Percentiles rank a stretch among this genome's conserved stretches.
Conservation (phyloP, 768 basidiomycete species). For the Leccinum longicurvipes region DNA sequence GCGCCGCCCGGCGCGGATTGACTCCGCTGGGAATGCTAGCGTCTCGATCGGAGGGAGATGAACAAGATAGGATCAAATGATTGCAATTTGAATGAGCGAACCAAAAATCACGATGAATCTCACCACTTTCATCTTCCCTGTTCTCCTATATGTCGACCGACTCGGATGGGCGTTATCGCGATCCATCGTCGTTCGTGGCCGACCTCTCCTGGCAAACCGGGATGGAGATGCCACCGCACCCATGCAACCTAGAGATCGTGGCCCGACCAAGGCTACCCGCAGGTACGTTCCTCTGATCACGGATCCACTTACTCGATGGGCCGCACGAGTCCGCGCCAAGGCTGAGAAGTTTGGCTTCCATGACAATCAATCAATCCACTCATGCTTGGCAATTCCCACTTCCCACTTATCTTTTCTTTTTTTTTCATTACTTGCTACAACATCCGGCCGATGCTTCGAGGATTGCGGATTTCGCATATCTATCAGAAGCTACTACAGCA, state of each 20-base stretch:
- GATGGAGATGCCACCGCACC: neutral
- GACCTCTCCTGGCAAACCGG: neutral
- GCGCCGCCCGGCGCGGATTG: slow-evolving; percentile 1
- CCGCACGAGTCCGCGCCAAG: slow-evolving; percentile 5
- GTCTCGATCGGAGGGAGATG: slow-evolving; percentile 8
- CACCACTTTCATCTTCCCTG: neutral
- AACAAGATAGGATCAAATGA: slow-evolving; percentile 6
- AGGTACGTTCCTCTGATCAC: neutral
- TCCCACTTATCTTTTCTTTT: slow-evolving; percentile 1
- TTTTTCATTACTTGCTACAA: neutral
- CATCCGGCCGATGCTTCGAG: slow-evolving; percentile 5
- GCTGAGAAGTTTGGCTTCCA: slow-evolving; percentile 5
- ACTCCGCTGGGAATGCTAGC: slow-evolving; percentile 12
- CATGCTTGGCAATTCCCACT: slow-evolving; percentile 1
- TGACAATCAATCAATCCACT: slow-evolving; percentile 15
- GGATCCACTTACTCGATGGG: neutral
- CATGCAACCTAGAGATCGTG: neutral
- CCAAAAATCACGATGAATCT: neutral
- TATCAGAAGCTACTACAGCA: slow-evolving; percentile 9
- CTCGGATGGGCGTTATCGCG: neutral
- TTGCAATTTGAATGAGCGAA: neutral
- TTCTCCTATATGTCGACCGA: neutral
- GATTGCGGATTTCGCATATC: neutral
- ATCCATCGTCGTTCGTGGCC: neutral
- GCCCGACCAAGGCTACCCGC: neutral